Evolutionary conservation across 2,329 filamentous ascomycete species (phyloP), one percentile per base, ranked within the genome.

Genomic region (Arthroderma sp.): DNA sequence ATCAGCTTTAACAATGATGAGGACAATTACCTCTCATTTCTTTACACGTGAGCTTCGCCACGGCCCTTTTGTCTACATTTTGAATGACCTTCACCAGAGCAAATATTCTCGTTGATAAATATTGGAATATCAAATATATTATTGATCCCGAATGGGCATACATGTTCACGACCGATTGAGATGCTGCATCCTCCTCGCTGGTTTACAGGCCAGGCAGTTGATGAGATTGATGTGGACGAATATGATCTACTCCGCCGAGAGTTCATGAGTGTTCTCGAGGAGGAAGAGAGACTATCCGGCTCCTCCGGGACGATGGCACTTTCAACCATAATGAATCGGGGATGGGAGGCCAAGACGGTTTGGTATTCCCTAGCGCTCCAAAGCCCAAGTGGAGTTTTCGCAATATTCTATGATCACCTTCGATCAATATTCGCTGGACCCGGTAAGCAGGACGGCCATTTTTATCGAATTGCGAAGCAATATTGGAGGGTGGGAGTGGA

Each of bases 81-180:
- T 45, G 6, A 39, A 38, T 9, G 38, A 40, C 29, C 5, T 29
- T 15, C 36, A 45, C 11, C 10, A 10, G 6, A 31, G 36, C 29
- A 40, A 40, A 34, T 36, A 40, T 40, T 22, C 28, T 45, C 10
- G 43, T 34, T 29, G 43, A 40, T 34, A 10, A 40, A 34, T 9
- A 33, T 28, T 45, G 43, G 38, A 40, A 45, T 40, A 40, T 45
- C 11, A 45, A 33, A 30, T 36, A 41, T 37, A 9, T 45, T 6
- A 15, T 45, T 45, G 43, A 45, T 36, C 31, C 41, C 6, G 43
- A 45, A 29, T 45, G 43, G 43, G 38, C 43, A 22, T 60, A 31
- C 43, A 22, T 60, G 54, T 48, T 54, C 55, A 1, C 51, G 52
- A 3, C 61, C 60, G 5, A 43, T 58, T n/a, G 53, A 63, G 48